phyloP scores from a whole-genome alignment of 2,329 filamentous ascomycete genomes.

The Diatrype stigma region DNA sequence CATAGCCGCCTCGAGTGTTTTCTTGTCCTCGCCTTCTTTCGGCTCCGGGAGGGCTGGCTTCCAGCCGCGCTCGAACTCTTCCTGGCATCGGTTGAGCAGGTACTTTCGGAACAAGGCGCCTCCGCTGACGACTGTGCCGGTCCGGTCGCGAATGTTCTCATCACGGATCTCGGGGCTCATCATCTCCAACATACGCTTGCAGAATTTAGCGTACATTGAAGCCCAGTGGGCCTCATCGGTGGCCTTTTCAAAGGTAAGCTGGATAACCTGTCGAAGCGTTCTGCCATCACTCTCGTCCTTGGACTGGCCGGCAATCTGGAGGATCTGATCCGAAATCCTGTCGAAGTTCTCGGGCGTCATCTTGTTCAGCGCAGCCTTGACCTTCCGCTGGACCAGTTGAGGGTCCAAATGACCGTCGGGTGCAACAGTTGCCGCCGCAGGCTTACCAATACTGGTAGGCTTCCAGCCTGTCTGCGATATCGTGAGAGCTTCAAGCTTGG shows the following conservation, averaged over 20 bases:
- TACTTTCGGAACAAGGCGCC: constrained; percentile 98
- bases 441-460: constrained; percentile 63
- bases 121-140: constrained; percentile 81
- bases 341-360: constrained; percentile 98
- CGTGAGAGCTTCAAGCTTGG: constrained; percentile 76
- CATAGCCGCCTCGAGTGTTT: constrained; percentile 69
- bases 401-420: constrained; percentile 68
- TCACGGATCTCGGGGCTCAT: constrained; percentile 96
- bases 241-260: constrained; percentile 98
- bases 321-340: constrained; percentile 80
- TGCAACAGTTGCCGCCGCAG: constrained; percentile 36
- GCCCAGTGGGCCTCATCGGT: constrained; percentile 99
- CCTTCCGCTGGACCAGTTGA: constrained; percentile 94
- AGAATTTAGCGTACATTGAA: constrained; percentile 98
- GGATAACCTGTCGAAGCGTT: constrained; percentile 94
- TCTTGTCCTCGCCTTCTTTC: constrained; percentile 59
- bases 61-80: constrained; percentile 98
- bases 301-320: constrained; percentile 88
- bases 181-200: constrained; percentile 90
- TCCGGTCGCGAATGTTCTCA: constrained; percentile 89
- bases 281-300: constrained; percentile 93
- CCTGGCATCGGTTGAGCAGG: constrained; percentile 94
- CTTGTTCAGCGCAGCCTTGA: constrained; percentile 98
- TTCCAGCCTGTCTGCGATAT: constrained; percentile 82
- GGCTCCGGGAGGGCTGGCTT: constrained; percentile 79